phyloP scores from a whole-genome alignment of 768 basidiomycete species.

The Lactarius pseudohatsudake region DNA sequence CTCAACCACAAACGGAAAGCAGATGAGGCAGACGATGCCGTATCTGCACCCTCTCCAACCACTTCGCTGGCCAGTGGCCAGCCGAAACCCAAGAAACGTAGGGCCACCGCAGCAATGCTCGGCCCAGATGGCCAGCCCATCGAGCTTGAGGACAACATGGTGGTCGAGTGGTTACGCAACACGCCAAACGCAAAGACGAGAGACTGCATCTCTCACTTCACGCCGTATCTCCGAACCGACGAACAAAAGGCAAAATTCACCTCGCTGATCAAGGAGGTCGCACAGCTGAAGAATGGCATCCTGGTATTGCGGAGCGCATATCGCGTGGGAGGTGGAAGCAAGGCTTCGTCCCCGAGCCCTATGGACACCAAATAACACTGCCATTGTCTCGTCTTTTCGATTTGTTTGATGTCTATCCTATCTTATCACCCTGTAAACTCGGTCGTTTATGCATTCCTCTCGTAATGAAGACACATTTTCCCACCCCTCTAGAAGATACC shows the following conservation, averaged over 20 bases:
- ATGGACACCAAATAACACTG: constrained; percentile 19
- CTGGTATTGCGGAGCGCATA: constrained; percentile 45
- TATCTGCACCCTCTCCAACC: constrained; percentile 12
- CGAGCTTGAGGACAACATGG: constrained; percentile 61
- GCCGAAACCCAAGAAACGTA: constrained; percentile 58
- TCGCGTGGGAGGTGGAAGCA: constrained; percentile 22
- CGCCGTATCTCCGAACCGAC: constrained; percentile 66
- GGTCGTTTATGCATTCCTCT: constrained; percentile 5
- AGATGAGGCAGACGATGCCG: constrained; percentile 36
- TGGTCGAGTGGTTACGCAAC: constrained; percentile 74
- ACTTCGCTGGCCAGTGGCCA: constrained; percentile 31
- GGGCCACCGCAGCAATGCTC: constrained; percentile 36
- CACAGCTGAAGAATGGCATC: constrained; percentile 64
- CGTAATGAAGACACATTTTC: constrained; percentile 5
- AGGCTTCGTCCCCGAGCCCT: constrained; percentile 22
- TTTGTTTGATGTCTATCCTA: constrained; percentile 2
- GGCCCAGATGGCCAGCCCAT: constrained; percentile 44
- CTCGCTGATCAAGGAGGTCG: constrained; percentile 77
- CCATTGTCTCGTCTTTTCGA: background rate
- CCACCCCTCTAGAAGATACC: background rate
- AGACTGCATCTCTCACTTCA: constrained; percentile 80
- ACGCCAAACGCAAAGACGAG: constrained; percentile 70
- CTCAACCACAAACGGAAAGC: constrained; percentile 63
- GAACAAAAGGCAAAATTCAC: constrained; percentile 74
- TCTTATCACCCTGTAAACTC: constrained; percentile 16